Evolutionary conservation across 352 stramenopile species (phyloP).

Genomic region (Aphanomyces euteiches): DNA sequence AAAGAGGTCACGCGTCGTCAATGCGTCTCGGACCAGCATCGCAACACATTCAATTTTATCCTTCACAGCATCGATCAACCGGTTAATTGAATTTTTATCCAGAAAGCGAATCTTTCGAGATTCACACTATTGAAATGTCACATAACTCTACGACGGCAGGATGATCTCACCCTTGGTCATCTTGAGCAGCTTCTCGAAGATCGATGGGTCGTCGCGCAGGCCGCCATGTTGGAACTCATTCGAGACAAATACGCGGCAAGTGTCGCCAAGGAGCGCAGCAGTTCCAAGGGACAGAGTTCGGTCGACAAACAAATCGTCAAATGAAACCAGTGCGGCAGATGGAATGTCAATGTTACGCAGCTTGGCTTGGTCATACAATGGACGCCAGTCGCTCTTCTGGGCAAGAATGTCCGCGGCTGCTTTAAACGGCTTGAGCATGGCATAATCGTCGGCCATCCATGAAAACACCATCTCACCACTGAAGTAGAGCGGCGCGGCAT

Average conservation of each 20-base stretch:
- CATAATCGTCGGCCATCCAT: slow-evolving; percentile 68
- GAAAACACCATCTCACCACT: slow-evolving; percentile 78
- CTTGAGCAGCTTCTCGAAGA: slow-evolving; percentile 30
- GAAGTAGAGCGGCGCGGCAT: slow-evolving; percentile 46
- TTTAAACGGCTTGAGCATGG: slow-evolving; percentile 39
- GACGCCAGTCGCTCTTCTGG: slow-evolving; percentile 15
- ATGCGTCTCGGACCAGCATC: too few species aligned
- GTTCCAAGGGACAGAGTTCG: not conserved
- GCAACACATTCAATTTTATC: not conserved
- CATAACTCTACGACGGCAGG: slow-evolving; percentile 16
- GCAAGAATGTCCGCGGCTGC: slow-evolving; percentile 15
- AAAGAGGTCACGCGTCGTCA: not conserved
- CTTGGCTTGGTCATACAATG: slow-evolving; percentile 19
- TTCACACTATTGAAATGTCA: not conserved
- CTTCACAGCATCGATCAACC: not conserved
- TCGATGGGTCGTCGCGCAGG: slow-evolving; percentile 9
- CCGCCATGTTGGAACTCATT: slow-evolving; percentile 29
- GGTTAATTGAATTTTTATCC: not conserved
- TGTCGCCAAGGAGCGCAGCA: slow-evolving; percentile 17
- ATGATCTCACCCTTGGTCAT: slow-evolving; percentile 20
- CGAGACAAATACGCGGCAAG: slow-evolving; percentile 21
- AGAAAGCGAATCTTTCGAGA: not conserved
- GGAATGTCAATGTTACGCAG: slow-evolving; percentile 13
- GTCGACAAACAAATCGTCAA: slow-evolving; percentile 28
- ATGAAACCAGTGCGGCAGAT: slow-evolving; percentile 16